phyloP scores from a whole-genome alignment of 192 early-diverging fungal genomes.

The Martensiomyces pterosporus region DNA sequence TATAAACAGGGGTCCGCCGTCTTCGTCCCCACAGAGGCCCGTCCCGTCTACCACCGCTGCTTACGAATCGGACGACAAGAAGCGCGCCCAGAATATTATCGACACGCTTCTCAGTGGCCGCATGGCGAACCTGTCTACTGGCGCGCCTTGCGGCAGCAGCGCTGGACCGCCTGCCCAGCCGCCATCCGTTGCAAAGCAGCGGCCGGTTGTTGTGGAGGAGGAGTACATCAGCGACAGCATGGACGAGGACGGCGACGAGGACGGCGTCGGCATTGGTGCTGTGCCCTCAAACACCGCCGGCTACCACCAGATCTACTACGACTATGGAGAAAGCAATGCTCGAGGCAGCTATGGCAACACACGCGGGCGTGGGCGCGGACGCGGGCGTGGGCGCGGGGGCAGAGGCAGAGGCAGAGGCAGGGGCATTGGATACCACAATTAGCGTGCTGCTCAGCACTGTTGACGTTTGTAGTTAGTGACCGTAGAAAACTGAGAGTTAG shows the following conservation, averaged over 20 bases:
- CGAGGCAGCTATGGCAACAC: neutral
- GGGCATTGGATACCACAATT: too few relatives aligned
- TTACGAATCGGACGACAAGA: constrained; percentile 1
- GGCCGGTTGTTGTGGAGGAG: constrained; percentile 39
- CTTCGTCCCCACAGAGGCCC: too few relatives aligned
- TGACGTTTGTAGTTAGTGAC: too few relatives aligned
- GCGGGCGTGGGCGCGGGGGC: constrained; percentile 5
- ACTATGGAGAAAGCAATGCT: constrained; percentile 14
- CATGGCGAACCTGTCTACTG: constrained; percentile 15
- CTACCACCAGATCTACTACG: constrained; percentile 14
- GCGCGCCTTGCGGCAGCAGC: neutral
- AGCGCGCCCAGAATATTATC: constrained; percentile 40
- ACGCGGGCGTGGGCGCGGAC: constrained; percentile 4
- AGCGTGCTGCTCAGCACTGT: too few relatives aligned
- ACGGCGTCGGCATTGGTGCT: neutral
- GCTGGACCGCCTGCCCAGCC: neutral
- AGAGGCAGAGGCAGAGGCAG: constrained; percentile 11
- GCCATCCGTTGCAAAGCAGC: too few relatives aligned
- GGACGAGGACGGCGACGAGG: constrained; percentile 29
- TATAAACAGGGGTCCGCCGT: too few relatives aligned
- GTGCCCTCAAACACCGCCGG: neutral
- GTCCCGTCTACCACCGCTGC: neutral
- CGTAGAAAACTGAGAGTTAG: too few relatives aligned
- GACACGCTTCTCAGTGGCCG: constrained; percentile 36
- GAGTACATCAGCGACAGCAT: constrained; percentile 46